Percentiles rank a stretch among this genome's conserved stretches.
phyloP scores from a whole-genome alignment of 2,329 filamentous ascomycete genomes.

The Hirsutella minnesotensis region DNA sequence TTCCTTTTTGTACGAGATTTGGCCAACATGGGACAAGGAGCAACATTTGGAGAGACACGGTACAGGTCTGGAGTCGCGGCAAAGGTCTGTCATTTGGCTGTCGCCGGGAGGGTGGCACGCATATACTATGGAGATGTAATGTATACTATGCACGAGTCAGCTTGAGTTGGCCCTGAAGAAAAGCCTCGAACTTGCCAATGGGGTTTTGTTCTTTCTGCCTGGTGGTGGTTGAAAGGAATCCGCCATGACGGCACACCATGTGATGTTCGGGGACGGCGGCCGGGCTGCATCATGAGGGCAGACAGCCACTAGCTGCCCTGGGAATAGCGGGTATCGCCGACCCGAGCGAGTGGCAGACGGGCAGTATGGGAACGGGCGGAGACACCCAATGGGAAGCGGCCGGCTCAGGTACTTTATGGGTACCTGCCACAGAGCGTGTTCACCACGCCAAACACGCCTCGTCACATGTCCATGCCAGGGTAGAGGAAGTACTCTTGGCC shows the following conservation, averaged over 20 bases:
- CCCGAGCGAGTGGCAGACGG: too few species aligned
- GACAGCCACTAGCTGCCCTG: constrained; percentile 5
- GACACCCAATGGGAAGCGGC: background rate
- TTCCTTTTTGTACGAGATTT: background rate
- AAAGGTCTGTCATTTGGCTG: too few species aligned
- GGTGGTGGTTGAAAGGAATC: too few species aligned
- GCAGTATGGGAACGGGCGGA: constrained; percentile 1
- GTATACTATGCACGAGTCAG: too few species aligned
- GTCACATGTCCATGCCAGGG: too few species aligned
- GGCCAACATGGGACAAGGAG: background rate
- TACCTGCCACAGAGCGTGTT: background rate
- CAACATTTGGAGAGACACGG: background rate
- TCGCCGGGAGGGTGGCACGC: background rate
- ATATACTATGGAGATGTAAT: background rate
- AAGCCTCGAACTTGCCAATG: too few species aligned
- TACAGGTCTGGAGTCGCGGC: background rate
- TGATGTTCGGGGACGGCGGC: constrained; percentile 2
- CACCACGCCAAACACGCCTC: too few species aligned
- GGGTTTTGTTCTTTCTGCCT: too few species aligned
- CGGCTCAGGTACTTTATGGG: background rate
- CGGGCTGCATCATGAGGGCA: constrained; percentile 1
- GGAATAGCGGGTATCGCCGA: constrained; percentile 1
- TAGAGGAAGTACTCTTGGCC: background rate
- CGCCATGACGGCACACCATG: background rate
- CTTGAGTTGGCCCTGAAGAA: too few species aligned